Evolutionary conservation across 306 rosid genomes (phyloP).

Genomic region (Trifolium fragiferum): DNA sequence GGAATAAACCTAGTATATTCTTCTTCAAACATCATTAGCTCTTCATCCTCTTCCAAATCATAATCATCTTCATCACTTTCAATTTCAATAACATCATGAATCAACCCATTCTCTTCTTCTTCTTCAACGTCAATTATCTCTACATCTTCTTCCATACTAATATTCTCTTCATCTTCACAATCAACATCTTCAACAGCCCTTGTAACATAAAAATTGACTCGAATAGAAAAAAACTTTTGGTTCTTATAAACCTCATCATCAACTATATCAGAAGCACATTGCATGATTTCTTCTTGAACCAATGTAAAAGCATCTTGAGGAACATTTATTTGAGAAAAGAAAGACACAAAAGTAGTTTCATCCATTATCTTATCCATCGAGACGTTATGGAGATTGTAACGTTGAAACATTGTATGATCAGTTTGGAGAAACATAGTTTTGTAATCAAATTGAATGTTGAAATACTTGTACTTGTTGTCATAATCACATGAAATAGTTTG

Average conservation of each 20-base stretch:
- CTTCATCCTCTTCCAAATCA: no score
- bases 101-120: not conserved
- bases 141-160: not conserved
- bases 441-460: not conserved
- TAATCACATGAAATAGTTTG: no score
- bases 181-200: not conserved
- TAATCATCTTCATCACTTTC: not conserved
- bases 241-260: no score
- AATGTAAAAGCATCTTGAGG: not conserved
- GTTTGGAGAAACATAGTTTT: not conserved
- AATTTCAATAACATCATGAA: not conserved
- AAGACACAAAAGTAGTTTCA: not conserved
- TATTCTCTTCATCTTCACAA: not conserved
- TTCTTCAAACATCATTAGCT: not conserved
- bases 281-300: not conserved
- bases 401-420: not conserved
- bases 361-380: not conserved
- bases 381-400: not conserved
- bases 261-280: not conserved
- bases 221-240: not conserved
- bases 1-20: conserved; percentile 14
- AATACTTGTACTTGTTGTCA: not conserved
- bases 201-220: not conserved
- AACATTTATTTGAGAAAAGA: not conserved
- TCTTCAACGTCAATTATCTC: not conserved